phyloP scores from a whole-genome alignment of 108 stramenopile species.

The Seminavis robusta region DNA sequence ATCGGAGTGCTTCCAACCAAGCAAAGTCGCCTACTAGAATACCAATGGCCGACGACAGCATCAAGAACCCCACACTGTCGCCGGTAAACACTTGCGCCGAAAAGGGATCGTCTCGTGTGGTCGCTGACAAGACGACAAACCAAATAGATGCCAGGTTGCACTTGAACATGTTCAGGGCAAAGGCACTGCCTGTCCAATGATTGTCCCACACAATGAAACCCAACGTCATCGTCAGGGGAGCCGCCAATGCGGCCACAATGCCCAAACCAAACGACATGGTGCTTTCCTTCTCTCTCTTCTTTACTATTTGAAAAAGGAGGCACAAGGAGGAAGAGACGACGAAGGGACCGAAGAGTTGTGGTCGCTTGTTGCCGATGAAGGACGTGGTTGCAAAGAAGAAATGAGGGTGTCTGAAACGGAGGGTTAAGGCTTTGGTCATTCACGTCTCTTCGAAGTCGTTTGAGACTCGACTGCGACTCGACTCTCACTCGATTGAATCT shows the following conservation, averaged over 20 bases:
- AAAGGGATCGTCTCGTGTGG: constrained; percentile 6
- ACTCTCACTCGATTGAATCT: too few species aligned
- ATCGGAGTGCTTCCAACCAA: constrained; percentile 75
- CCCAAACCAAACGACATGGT: constrained; percentile 20
- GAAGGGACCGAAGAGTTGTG: too few species aligned
- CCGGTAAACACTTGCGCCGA: constrained; percentile 17
- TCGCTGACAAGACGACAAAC: constrained; percentile 38
- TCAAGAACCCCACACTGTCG: constrained; percentile 44
- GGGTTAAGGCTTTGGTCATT: too few species aligned
- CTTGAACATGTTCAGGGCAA: constrained; percentile 83
- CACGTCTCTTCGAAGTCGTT: too few species aligned
- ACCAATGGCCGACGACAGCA: constrained; percentile 72
- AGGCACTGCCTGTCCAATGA: constrained; percentile 70
- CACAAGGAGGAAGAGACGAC: too few species aligned
- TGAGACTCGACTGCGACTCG: too few species aligned
- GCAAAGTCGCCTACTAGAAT: constrained; percentile 77
- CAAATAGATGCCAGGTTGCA: constrained; percentile 72
- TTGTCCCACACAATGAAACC: constrained; percentile 82
- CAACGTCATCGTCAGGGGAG: constrained; percentile 63
- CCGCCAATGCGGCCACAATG: constrained; percentile 49
- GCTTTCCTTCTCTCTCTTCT: too few species aligned
- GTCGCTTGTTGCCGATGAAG: too few species aligned
- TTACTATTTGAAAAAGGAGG: too few species aligned
- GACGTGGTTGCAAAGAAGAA: too few species aligned
- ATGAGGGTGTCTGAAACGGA: too few species aligned